Evolutionary conservation across 208 protist genomes (phyloP).

Genomic region (Trypanosomatidae sp.): DNA sequence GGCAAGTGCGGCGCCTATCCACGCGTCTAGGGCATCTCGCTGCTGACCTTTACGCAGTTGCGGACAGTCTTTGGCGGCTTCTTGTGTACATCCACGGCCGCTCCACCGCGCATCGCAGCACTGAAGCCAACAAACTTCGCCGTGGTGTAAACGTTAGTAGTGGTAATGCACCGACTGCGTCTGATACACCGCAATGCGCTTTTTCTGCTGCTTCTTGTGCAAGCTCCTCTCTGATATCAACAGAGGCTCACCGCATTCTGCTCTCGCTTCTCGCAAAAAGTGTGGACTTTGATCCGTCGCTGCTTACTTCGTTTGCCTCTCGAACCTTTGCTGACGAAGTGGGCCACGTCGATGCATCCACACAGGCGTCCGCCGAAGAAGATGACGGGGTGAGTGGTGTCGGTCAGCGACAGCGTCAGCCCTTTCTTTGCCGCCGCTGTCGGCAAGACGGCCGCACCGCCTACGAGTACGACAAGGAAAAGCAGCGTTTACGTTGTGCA

Average conservation of each 20-base stretch:
- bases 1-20: slow-evolving; percentile 3
- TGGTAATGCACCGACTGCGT: no score
- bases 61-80: slow-evolving; percentile 13
- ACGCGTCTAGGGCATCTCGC: slow-evolving; percentile 20
- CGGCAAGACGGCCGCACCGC: slow-evolving; percentile 44
- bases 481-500: no score
- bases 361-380: background rate
- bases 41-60: slow-evolving; percentile 7
- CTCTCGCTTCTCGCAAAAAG: no score
- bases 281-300: no score
- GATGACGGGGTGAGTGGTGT: no score
- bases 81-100: background rate
- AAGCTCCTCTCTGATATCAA: no score
- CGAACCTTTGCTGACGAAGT: no score
- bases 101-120: no score
- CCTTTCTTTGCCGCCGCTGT: slow-evolving; percentile 58
- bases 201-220: no score
- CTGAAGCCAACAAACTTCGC: background rate
- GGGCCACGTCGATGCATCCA: slow-evolving; percentile 2
- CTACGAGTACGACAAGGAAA: slow-evolving; percentile 30
- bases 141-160: background rate
- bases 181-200: no score
- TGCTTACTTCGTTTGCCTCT: no score
- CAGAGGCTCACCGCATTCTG: no score
- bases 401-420: background rate